These are phyloP conservation scores for Fusarium irregulare DNA, from an alignment of 2,329 filamentous ascomycete species.

Conservation along the genomic window DNA sequence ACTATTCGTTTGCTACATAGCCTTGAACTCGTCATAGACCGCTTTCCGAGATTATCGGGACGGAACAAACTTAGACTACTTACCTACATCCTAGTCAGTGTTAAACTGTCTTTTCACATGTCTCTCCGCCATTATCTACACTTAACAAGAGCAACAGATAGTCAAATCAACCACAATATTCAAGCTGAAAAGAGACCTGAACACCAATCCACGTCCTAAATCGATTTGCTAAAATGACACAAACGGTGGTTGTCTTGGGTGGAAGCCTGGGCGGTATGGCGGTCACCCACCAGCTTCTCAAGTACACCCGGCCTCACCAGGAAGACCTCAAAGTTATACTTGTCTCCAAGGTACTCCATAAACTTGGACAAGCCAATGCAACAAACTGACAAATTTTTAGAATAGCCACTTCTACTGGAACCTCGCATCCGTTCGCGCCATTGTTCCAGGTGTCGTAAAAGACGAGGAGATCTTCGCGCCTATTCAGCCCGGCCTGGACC, in stretches of 20 bases:
- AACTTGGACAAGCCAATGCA: neutral
- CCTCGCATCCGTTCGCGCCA: constrained; percentile 65
- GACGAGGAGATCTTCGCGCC: constrained; percentile 63
- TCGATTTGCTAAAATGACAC: constrained; percentile 53
- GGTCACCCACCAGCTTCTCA: constrained; percentile 65
- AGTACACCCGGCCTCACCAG: constrained; percentile 59
- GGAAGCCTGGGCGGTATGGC: constrained; percentile 65
- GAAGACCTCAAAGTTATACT: constrained; percentile 65
- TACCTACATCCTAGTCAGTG: neutral
- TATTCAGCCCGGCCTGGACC: constrained; percentile 60
- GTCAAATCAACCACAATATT: neutral
- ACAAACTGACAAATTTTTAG: constrained; percentile 46
- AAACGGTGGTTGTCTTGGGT: constrained; percentile 66
- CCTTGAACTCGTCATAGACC: constrained; percentile 37
- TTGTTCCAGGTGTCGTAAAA: constrained; percentile 61
- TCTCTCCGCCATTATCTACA: neutral
- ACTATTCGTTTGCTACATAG: constrained; percentile 5
- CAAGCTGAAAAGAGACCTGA: neutral
- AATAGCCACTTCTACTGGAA: constrained; percentile 71
- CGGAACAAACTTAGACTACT: constrained; percentile 4
- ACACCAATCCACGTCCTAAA: neutral
- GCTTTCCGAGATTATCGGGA: constrained; percentile 24
- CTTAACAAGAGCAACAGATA: neutral
- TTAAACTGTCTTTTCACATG: constrained; percentile 10
- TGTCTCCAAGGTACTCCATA: constrained; percentile 61